Evolutionary conservation across 768 basidiomycete species (phyloP), one percentile per base, ranked within the genome.

Genomic region (Chalciporus pseudorubinellus): DNA sequence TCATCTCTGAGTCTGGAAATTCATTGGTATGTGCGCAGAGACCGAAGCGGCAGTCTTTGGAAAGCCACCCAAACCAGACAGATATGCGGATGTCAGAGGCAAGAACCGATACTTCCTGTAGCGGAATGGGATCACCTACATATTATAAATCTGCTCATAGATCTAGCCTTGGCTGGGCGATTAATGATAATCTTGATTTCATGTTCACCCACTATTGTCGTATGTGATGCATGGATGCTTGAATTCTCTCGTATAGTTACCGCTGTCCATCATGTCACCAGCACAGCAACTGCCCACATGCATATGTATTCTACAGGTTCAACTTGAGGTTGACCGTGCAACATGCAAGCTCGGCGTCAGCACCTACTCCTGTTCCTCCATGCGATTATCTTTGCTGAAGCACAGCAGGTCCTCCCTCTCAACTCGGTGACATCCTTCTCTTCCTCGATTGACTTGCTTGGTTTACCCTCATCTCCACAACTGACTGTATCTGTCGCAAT

Each of bases 401-500:
- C 56, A 4, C 59, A 64, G 52, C 57, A 65, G 31, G 43, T 51
- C 13, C 68, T 81, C 29, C 14, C 62, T 3, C 53, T 80, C 28
- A 73, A 79, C 50, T 58, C 67, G 0, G 50, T 74, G n/a, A 46
- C 64, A 6, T 62, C 66, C 2, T 74, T 79, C 45, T 54, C 59
- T 20, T 51, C 62, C 8, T 48, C 59, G 13, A 51, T 76, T 20
- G 67, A 60, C 53, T 64, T 70, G 3, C 77, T 79, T 45, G 61
- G 60, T 12, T 64, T 83, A 12, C 80, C 80, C 1, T 41, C 64
- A 0, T 67, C 74, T 6, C 51, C 65, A 6, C 68, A 66, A 38
- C 61, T 79, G 26, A 72, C 71, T 16, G 68, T 82, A n/a, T 75
- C 77, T 12, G 56, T 83, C 40, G 81, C 81, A 0, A 63, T 80